Evolutionary conservation across 2,329 filamentous ascomycete species (phyloP).

Genomic region (Pseudogymnoascus sp.): DNA sequence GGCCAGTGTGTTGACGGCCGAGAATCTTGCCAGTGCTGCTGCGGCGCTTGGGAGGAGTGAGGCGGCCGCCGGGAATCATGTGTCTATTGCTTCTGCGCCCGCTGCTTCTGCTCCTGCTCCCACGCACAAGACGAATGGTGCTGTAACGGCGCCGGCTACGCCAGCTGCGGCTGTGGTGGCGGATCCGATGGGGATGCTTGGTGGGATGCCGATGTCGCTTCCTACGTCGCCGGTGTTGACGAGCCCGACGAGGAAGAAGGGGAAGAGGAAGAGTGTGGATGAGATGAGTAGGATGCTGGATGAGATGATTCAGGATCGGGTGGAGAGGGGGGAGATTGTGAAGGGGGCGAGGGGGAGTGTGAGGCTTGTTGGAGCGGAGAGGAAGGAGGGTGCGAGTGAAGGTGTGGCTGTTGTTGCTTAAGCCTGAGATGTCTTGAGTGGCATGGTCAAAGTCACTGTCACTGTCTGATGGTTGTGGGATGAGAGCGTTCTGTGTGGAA

Average conservation of each 20-base stretch:
- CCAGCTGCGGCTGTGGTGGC: slow-evolving; percentile 8
- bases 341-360: slow-evolving; percentile 61
- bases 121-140: background rate
- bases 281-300: slow-evolving; percentile 92
- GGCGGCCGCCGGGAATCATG: background rate
- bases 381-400: slow-evolving; percentile 28
- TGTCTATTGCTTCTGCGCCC: background rate
- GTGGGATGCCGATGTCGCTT: background rate
- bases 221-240: background rate
- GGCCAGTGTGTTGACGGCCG: slow-evolving; percentile 9
- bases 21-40: slow-evolving; percentile 11
- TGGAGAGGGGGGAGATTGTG: slow-evolving; percentile 66
- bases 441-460: slow-evolving; percentile 9
- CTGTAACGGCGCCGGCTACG: slow-evolving; percentile 2
- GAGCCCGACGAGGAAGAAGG: slow-evolving; percentile 21
- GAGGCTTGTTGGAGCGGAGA: slow-evolving; percentile 43
- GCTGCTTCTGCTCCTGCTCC: background rate
- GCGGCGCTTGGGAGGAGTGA: background rate
- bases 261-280: slow-evolving; percentile 61
- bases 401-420: slow-evolving; percentile 19
- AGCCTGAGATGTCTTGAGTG: slow-evolving; percentile 23
- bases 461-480: slow-evolving; percentile 21
- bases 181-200: background rate
- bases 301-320: slow-evolving; percentile 89
- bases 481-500: slow-evolving; percentile 20